These are phyloP conservation scores for Penicillium flavigenum DNA, from an alignment of 495 filamentous ascomycete species.

Conservation along the genomic window DNA sequence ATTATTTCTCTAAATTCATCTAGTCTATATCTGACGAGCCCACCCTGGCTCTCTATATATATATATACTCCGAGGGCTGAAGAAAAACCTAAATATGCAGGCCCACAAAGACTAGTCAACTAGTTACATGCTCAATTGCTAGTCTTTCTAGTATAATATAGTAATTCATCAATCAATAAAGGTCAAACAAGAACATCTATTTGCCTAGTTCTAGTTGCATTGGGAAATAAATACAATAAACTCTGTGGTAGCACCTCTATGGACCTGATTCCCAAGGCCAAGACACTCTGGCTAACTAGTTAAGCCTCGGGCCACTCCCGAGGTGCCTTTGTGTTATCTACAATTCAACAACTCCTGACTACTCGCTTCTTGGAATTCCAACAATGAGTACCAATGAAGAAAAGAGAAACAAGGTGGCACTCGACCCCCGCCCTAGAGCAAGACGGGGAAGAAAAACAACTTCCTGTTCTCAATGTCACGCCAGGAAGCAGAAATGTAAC, in stretches of 20 bases:
- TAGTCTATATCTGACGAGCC: too few species aligned
- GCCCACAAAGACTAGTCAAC: too few species aligned
- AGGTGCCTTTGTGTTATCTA: background rate
- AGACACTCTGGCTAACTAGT: background rate
- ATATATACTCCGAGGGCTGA: too few species aligned
- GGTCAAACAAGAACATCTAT: background rate
- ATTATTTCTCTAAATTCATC: background rate
- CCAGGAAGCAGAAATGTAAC: conserved; percentile 20
- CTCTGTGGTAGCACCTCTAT: background rate
- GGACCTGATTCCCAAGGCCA: background rate
- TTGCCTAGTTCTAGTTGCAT: background rate
- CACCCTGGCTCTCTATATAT: too few species aligned
- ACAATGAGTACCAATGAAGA: background rate
- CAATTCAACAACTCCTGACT: background rate
- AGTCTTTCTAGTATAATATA: too few species aligned
- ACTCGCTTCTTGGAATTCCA: background rate
- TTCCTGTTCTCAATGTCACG: conserved; percentile 19
- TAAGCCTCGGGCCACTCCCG: background rate
- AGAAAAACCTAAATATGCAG: too few species aligned
- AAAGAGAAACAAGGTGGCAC: background rate
- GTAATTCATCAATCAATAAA: background rate
- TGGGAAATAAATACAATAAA: background rate
- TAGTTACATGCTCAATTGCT: too few species aligned
- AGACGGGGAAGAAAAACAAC: conserved; percentile 18
- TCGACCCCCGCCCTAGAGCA: conserved; percentile 3